Conservation (phyloP, 2,329 filamentous ascomycete genomes). For the Apiospora pterosperma region DNA sequence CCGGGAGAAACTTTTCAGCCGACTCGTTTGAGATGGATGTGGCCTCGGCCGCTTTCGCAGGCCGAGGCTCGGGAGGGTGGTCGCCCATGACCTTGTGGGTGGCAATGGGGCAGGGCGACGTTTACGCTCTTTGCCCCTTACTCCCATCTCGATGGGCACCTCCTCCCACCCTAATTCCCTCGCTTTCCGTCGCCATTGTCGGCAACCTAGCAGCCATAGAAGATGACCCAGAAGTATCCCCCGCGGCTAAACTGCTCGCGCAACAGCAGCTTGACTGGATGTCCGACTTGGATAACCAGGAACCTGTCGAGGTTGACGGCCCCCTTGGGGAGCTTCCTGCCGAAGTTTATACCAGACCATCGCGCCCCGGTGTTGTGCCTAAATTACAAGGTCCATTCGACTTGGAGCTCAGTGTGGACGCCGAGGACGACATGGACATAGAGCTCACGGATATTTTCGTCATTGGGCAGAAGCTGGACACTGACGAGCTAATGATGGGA, state of each 20-base stretch:
- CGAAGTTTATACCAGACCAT: conserved; percentile 56
- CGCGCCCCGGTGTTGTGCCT: conserved; percentile 54
- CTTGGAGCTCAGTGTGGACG: conserved; percentile 50
- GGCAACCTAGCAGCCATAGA: conserved; percentile 65
- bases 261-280: conserved; percentile 68
- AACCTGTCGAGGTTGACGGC: conserved; percentile 52
- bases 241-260: conserved; percentile 52
- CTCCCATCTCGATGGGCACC: conserved; percentile 84
- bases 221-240: conserved; percentile 52
- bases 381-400: conserved; percentile 61
- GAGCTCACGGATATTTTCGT: conserved; percentile 60
- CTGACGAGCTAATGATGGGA: conserved; percentile 58
- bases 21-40: conserved; percentile 94
- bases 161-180: conserved; percentile 72
- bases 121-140: conserved; percentile 90
- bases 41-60: conserved; percentile 77
- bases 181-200: conserved; percentile 78
- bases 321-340: conserved; percentile 44
- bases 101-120: conserved; percentile 89
- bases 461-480: conserved; percentile 60
- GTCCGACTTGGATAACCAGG: conserved; percentile 61
- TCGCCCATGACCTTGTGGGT: conserved; percentile 95
- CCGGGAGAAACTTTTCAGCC: conserved; percentile 79
- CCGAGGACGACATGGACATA: conserved; percentile 53
- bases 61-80: conserved; percentile 73